A percentile compares a stretch with the other conserved stretches of the same genome.
Evolutionary conservation across 1,139 yeast genomes (phyloP).

Genomic region (Yamadazyma aaseri): DNA sequence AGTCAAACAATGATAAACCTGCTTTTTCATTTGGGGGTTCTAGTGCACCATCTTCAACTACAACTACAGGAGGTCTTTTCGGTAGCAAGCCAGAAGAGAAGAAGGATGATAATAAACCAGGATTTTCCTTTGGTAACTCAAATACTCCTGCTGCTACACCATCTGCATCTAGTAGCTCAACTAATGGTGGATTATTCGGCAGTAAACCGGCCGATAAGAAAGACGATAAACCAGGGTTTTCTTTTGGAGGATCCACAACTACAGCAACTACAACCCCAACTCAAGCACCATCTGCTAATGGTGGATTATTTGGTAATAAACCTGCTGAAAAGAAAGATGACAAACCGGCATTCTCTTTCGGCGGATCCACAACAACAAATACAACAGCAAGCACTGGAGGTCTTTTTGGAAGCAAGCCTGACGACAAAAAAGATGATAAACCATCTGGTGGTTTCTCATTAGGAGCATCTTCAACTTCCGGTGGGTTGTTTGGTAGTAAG

Average conservation of each 20-base stretch:
- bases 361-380: conserved; percentile 17
- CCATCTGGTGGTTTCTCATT: conserved; percentile 21
- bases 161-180: conserved; percentile 8
- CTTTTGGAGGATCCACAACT: conserved; percentile 11
- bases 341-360: conserved; percentile 24
- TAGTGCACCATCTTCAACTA: conserved; percentile 10
- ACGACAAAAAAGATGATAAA: conserved; percentile 13
- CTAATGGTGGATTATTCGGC: conserved; percentile 19
- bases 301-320: conserved; percentile 15
- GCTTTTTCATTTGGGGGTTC: conserved; percentile 18
- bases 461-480: conserved; percentile 11
- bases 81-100: conserved; percentile 17
- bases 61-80: conserved; percentile 15
- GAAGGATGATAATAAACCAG: conserved; percentile 14
- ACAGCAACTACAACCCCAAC: background rate
- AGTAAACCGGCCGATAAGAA: conserved; percentile 23
- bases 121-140: conserved; percentile 17
- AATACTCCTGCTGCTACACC: background rate
- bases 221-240: conserved; percentile 9
- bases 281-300: conserved; percentile 12
- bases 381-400: conserved; percentile 17
- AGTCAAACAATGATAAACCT: conserved; percentile 9
- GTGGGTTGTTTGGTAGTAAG: conserved; percentile 17
- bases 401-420: conserved; percentile 12
- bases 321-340: conserved; percentile 23